Conservation (phyloP, 805 yeast genomes). For the Priceomyces haplophilus region DNA sequence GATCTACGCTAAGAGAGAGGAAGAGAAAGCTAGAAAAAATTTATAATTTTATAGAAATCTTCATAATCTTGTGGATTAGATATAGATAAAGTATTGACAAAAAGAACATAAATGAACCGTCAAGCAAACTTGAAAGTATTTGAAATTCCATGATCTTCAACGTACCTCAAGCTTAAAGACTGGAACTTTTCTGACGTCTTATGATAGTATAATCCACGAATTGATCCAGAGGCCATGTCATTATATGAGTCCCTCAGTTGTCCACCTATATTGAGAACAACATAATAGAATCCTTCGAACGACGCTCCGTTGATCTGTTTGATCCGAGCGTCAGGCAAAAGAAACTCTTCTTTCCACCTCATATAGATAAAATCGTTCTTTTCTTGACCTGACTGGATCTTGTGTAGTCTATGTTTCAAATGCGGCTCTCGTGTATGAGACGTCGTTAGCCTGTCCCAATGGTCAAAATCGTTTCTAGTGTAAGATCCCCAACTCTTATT, state of each 20-base stretch:
- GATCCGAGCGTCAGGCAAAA: constrained; percentile 75
- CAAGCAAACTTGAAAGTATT: constrained; percentile 26
- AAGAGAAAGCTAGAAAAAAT: constrained; percentile 22
- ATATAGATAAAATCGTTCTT: constrained; percentile 54
- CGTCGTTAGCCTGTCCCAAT: constrained; percentile 48
- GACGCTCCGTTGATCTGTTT: constrained; percentile 69
- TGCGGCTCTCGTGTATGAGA: constrained; percentile 46
- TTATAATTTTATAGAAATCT: background rate
- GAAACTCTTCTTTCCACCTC: constrained; percentile 93
- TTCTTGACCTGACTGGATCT: constrained; percentile 29
- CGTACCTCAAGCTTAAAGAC: constrained; percentile 61
- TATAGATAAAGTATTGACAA: background rate
- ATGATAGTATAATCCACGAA: constrained; percentile 82
- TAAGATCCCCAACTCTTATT: constrained; percentile 56
- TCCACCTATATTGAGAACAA: constrained; percentile 68
- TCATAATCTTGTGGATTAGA: background rate
- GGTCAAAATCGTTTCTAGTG: constrained; percentile 43
- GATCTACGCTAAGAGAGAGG: constrained; percentile 75
- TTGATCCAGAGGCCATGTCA: constrained; percentile 52
- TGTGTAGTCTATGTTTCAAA: constrained; percentile 23
- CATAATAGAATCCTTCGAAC: constrained; percentile 88
- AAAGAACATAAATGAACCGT: constrained; percentile 1
- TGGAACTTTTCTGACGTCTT: constrained; percentile 76
- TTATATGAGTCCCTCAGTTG: constrained; percentile 2
- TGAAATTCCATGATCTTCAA: constrained; percentile 45